phyloP scores from a whole-genome alignment of 768 basidiomycete genomes.

The Collybia sp. region DNA sequence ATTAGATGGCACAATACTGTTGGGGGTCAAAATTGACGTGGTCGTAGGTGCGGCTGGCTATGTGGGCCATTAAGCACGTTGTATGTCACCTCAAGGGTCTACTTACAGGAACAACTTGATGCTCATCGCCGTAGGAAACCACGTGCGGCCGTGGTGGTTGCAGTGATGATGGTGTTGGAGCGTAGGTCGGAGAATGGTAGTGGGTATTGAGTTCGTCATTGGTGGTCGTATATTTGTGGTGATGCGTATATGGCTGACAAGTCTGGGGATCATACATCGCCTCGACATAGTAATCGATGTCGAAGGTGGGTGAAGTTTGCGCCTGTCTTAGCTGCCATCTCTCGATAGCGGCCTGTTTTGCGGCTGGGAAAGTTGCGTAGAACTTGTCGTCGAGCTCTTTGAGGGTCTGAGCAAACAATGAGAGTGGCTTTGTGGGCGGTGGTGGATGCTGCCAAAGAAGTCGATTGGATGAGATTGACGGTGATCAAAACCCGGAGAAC shows the following conservation, averaged over 20 bases:
- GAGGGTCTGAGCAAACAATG: conserved; percentile 27
- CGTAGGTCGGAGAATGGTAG: no score
- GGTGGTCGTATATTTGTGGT: background rate
- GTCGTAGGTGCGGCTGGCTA: no score
- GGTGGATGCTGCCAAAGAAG: background rate
- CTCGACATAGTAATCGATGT: conserved; percentile 8
- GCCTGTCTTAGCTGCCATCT: conserved; percentile 8
- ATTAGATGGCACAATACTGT: no score
- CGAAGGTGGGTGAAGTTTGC: conserved; percentile 9
- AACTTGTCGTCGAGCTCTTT: conserved; percentile 33
- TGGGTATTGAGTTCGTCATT: no score
- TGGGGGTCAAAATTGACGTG: no score
- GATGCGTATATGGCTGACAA: background rate
- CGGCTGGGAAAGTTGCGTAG: conserved; percentile 32
- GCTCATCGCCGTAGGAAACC: no score
- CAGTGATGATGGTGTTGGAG: no score
- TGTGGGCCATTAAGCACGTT: no score
- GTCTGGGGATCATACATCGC: background rate
- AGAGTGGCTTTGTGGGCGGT: conserved; percentile 6
- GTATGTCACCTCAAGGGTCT: no score
- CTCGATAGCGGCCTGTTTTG: conserved; percentile 15
- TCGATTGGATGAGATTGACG: no score
- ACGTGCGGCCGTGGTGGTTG: no score
- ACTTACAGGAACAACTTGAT: no score
- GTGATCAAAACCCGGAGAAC: background rate